Base-by-base conservation (phyloP, 176 grass and related monocot genomes). In the Triticum urartu region DNA sequence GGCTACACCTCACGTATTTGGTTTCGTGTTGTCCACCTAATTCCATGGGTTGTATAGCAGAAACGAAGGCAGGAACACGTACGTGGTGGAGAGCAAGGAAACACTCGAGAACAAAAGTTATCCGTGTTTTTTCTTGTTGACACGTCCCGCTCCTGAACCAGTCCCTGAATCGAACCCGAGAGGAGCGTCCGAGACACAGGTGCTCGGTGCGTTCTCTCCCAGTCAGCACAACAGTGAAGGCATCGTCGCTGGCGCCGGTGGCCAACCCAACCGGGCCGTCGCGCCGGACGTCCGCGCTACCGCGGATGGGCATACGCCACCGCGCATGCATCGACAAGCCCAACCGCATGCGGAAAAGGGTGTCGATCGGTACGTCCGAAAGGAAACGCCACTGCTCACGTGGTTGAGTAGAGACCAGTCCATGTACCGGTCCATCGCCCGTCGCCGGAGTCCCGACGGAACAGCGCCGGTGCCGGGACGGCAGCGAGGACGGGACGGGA, bases 401-500 rank as follows among this genome's bases (percentile, higher is more conserved):
- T 52, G 48, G 14, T 52, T 52, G 48, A 52, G 48, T 52, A 52
- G 48, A 50, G 45, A 48, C 0, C 47, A 50, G 47, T 50, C 47
- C 13, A 50, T 17, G 48, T 39, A 39, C 8, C 38, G 38, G 9
- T 39, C 7, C 6, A 39, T 39, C 38, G 38, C 7, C 38, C 7
- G 38, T 39, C 14, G 48, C 50, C 50, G 50, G 50, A 18, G 50
- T 54, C 15, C 15, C 5, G 48, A 15, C 42, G 72, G 72, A 74
- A 47, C 71, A 26, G 71, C 71, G 5, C 71, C 71, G 39, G 71
- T 28, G 71, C 71, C 71, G 40, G 39, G n/a, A 74, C 71, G 71
- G 69, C 21, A 18, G 20, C 35, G 52, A 11, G 4, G 20, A 3
- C 71, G 2, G 39, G 39, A 10, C 39, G 2, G 38, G 38, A 8